A percentile compares a stretch with the other conserved stretches of the same genome.
Evolutionary conservation across 2,329 filamentous ascomycete genomes (phyloP).

Genomic region (Trichoderma breve): DNA sequence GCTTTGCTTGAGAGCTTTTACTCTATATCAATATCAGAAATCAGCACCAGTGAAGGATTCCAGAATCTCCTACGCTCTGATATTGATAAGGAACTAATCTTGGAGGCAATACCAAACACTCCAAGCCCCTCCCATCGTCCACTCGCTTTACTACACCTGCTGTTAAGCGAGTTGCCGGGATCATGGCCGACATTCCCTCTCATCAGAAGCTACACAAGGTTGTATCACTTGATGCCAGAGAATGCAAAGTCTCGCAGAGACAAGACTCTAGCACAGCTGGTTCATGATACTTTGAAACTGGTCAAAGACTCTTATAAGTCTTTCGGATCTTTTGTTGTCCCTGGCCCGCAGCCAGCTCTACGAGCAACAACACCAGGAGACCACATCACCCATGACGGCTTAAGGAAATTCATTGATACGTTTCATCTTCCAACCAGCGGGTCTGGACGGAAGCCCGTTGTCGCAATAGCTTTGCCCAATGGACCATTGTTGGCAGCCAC

Average conservation of each 20-base stretch:
- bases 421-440: slow-evolving; percentile 33
- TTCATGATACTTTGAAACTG: slow-evolving; percentile 25
- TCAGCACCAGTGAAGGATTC: slow-evolving; percentile 22
- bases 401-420: slow-evolving; percentile 33
- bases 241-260: slow-evolving; percentile 31
- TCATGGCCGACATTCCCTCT: slow-evolving; percentile 32
- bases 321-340: slow-evolving; percentile 39
- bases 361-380: slow-evolving; percentile 26
- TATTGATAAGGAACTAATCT: slow-evolving; percentile 24
- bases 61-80: slow-evolving; percentile 12
- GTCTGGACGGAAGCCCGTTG: slow-evolving; percentile 38
- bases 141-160: slow-evolving; percentile 28
- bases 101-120: slow-evolving; percentile 27
- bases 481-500: slow-evolving; percentile 52
- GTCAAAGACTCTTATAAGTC: slow-evolving; percentile 36
- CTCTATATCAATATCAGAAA: slow-evolving; percentile 22
- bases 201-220: slow-evolving; percentile 35
- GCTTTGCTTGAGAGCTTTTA: slow-evolving; percentile 25
- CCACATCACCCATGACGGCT: slow-evolving; percentile 34
- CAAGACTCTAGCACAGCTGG: slow-evolving; percentile 20
- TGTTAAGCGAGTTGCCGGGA: slow-evolving; percentile 29
- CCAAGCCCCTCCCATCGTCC: slow-evolving; percentile 26
- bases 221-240: slow-evolving; percentile 40
- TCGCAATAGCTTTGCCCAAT: slow-evolving; percentile 53
- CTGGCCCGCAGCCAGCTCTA: slow-evolving; percentile 31